Base-by-base conservation (phyloP, 345 rosid species). In the Bruguiera sexangula region DNA sequence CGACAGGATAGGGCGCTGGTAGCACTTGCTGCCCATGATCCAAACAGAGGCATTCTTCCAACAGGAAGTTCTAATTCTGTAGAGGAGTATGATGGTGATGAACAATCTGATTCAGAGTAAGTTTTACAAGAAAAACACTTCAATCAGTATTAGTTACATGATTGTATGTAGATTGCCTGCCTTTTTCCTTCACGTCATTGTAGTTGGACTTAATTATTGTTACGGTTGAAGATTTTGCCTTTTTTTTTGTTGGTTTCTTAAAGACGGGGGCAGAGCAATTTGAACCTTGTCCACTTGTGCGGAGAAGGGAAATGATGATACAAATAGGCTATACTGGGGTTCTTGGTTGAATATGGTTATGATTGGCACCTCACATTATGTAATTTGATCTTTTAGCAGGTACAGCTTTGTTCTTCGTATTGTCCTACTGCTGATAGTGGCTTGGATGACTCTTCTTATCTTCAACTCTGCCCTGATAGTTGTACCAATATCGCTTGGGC, bases 391-490 rank as follows among this genome's bases (percentile, higher is more conserved):
- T 68, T 76, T 69, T 79, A 89, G 96, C 82, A 87, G 97, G 90
- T 96, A 85, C 62, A 81, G 85, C 79, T 92, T 96, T 86, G 97
- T 85, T 56, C 75, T 90, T 63, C 88, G 98, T 58, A 86, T 90
- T 60, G 84, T 92, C 66, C 89, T 92, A 64, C 80, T 96, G 75
- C 82, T 96, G 78, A 86, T 92, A 82, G 86, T 87, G 55, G 99
- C 98, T 43, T 96, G 98, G 99, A 87, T 96, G 87, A 90, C 99
- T 29, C 85, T 96, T 53, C 97, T 96, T 68, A 63, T 96, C 81
- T 87, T 92, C 84, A 90, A 92, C 83, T 92, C 99, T 3, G 89
- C 94, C 60, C 72, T 96, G 85, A 82, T 92, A 76, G 88, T 90
- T 56, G 86, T 96, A 16, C 98, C 99, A 27, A 85, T 96, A 69